Evolutionary conservation across 2,329 filamentous ascomycete genomes (phyloP), one percentile per base, ranked within the genome.

Genomic region (Paecilomyces niveus): DNA sequence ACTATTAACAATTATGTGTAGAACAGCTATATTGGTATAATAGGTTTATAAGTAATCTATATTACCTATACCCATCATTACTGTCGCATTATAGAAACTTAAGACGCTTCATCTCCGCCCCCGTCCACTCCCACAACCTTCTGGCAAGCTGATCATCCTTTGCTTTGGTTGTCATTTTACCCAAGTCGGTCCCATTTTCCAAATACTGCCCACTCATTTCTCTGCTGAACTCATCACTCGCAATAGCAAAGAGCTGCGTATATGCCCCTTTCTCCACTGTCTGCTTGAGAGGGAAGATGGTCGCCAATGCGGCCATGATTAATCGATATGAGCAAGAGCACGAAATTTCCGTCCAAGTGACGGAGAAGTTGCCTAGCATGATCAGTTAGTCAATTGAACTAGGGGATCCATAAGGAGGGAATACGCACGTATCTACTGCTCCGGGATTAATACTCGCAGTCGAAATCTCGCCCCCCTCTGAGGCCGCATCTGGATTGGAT

Each of bases 391-490:
- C 5, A 5, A 5, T 26, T 26, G 24, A 11, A n/a, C 22, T 54
- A 22, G 21, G 26, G 5, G 9, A 39, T 39, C 18, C 33, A 32
- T 22, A 53, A 24, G 2, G 54, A 33, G 15, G 11, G 26, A 8
- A 22, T 35, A 26, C 54, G 18, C 21, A 55, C 52, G 62, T 66
- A 32, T 72, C 65, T 0, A 76, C 70, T 2, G 75, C 18, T 11
- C 75, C 75, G 2, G 75, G 75, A 60, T 76, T 73, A 49, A 77
- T 68, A 31, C 65, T 63, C 24, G 70, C 63, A 7, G 64, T 59
- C 69, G 72, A 75, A 58, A 78, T 72, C 62, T 75, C 72, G 49
- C 72, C 73, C 33, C 70, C 61, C 2, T 65, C 68, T 24, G 57
- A 33, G 32, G 3, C 3, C 18, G 15, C 6, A 18, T 8, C 35